Percentiles rank a stretch among this genome's conserved stretches.
These are phyloP conservation scores for Penicillium ucsense DNA, from an alignment of 495 filamentous ascomycete species.

Conservation along the genomic window DNA sequence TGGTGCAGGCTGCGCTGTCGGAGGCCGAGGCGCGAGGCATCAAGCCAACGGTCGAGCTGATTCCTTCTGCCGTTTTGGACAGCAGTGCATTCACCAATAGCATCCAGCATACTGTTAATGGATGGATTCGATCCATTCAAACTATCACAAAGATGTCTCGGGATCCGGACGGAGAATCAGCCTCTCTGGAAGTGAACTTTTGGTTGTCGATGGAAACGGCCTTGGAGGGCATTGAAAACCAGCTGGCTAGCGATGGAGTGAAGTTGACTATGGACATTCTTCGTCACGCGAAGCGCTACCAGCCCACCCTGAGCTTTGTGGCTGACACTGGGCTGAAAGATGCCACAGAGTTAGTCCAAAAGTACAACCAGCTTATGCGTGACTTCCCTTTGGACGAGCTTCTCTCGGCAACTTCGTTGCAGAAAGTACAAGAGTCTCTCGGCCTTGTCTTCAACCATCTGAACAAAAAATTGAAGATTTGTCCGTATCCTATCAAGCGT, in stretches of 20 bases:
- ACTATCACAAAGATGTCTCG: conserved; percentile 90
- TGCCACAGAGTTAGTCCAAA: conserved; percentile 87
- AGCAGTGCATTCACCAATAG: conserved; percentile 91
- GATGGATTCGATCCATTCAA: conserved; percentile 97
- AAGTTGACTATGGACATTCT: conserved; percentile 87
- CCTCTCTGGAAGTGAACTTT: conserved; percentile 95
- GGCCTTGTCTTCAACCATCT: conserved; percentile 81
- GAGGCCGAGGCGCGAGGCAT: conserved; percentile 54
- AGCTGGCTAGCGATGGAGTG: conserved; percentile 81
- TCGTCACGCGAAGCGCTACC: conserved; percentile 90
- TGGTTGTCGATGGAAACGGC: conserved; percentile 94
- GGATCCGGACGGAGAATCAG: conserved; percentile 79
- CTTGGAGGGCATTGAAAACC: conserved; percentile 78
- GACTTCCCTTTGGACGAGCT: conserved; percentile 96
- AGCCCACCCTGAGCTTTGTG: conserved; percentile 90
- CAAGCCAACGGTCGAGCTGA: conserved; percentile 64
- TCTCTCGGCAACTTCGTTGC: conserved; percentile 78
- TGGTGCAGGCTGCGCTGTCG: conserved; percentile 75
- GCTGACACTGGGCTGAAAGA: conserved; percentile 93
- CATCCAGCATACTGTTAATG: conserved; percentile 84
- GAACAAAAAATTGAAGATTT: conserved; percentile 93
- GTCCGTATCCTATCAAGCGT: conserved; percentile 84
- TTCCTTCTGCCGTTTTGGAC: conserved; percentile 59
- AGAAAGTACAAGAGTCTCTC: conserved; percentile 85
- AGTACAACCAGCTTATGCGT: conserved; percentile 96